A percentile compares a stretch with the other conserved stretches of the same genome.
Evolutionary conservation across 163 green algal genomes (phyloP).

Genomic region (Coccomyxa subellipsoidea): DNA sequence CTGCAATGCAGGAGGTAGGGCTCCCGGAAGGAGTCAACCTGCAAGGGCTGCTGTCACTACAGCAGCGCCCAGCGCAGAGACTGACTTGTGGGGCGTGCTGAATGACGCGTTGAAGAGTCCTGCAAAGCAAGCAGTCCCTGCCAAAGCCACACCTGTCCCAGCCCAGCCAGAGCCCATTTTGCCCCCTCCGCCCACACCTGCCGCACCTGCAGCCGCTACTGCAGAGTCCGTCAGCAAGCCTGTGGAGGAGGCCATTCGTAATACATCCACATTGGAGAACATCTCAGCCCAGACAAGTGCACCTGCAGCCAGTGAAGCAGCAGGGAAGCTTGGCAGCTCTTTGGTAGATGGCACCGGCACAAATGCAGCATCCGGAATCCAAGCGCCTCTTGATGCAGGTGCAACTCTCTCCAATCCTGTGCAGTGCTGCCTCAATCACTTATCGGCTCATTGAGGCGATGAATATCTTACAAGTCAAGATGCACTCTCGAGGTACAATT

Average conservation of each 20-base stretch:
- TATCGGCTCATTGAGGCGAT: too few species aligned
- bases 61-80: not conserved
- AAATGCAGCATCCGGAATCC: not conserved
- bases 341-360: not conserved
- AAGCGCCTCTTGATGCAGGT: not conserved
- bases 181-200: not conserved
- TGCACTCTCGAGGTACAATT: too few species aligned
- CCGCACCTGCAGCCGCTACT: not conserved
- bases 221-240: slow-evolving; percentile 7
- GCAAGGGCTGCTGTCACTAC: not conserved
- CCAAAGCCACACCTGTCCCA: not conserved
- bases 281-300: not conserved
- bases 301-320: not conserved
- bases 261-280: not conserved
- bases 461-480: too few species aligned
- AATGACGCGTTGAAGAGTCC: not conserved
- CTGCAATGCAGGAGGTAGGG: not conserved
- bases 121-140: not conserved
- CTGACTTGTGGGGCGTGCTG: not conserved
- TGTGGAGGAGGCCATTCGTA: not conserved
- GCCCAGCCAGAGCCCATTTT: not conserved
- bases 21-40: not conserved
- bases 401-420: not conserved
- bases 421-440: not conserved
- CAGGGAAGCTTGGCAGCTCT: not conserved